These are phyloP conservation scores for Hymenoscyphus infarciens DNA, from an alignment of 2,329 filamentous ascomycete species.

Conservation along the genomic window DNA sequence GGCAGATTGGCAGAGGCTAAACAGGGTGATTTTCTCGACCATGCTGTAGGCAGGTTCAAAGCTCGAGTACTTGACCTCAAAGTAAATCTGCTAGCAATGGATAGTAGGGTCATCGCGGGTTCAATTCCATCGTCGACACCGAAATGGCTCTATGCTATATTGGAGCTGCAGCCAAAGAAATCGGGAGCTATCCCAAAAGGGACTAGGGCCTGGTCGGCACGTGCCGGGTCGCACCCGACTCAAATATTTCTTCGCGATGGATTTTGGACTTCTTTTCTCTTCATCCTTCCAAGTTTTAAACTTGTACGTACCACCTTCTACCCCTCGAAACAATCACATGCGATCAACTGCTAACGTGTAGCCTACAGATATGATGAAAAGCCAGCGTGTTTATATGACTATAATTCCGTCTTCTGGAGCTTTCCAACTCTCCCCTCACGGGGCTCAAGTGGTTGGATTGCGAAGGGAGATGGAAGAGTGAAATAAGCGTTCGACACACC, in stretches of 20 bases:
- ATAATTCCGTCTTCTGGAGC: constrained; percentile 60
- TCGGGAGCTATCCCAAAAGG: constrained; percentile 25
- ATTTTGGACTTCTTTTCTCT: constrained; percentile 48
- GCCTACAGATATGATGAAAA: constrained; percentile 90
- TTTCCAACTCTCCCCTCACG: constrained; percentile 78
- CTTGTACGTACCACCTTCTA: constrained; percentile 61
- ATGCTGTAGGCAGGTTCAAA: constrained; percentile 5
- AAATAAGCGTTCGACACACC: constrained; percentile 99
- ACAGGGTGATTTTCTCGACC: background rate
- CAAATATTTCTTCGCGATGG: constrained; percentile 33
- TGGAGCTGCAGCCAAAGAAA: background rate
- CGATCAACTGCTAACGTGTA: constrained; percentile 34
- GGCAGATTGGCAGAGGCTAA: background rate
- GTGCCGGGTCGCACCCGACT: constrained; percentile 8
- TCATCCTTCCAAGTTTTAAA: constrained; percentile 99
- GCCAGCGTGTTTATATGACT: constrained; percentile 93
- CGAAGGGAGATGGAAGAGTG: constrained; percentile 68
- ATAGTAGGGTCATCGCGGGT: constrained; percentile 25
- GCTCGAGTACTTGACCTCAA: constrained; percentile 7
- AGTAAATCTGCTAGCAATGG: constrained; percentile 14
- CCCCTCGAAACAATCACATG: constrained; percentile 4
- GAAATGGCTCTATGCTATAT: background rate
- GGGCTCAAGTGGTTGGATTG: constrained; percentile 86
- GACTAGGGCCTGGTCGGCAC: constrained; percentile 24
- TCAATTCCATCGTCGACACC: constrained; percentile 11